These are phyloP conservation scores for Zalaria obscura DNA, from an alignment of 2,329 filamentous ascomycete species.

Conservation along the genomic window DNA sequence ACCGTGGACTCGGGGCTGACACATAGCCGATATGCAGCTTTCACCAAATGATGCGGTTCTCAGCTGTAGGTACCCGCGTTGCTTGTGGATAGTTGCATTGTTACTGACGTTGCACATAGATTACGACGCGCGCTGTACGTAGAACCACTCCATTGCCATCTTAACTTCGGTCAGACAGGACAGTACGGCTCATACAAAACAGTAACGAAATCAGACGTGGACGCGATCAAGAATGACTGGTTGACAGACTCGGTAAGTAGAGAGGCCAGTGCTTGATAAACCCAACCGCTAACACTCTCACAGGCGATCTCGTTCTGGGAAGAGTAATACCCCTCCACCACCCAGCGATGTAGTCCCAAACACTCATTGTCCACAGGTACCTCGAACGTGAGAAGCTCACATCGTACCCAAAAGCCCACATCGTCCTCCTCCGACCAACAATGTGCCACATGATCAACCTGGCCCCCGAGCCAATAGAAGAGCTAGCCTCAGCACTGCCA, in stretches of 20 bases:
- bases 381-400: slow-evolving; percentile 79
- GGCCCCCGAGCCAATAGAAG: slow-evolving; percentile 39
- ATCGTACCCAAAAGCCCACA: slow-evolving; percentile 68
- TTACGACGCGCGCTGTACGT: slow-evolving; percentile 50
- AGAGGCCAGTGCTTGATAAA: no score
- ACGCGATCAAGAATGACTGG: slow-evolving; percentile 76
- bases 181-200: slow-evolving; percentile 4
- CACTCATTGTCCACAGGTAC: slow-evolving; percentile 35
- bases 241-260: slow-evolving; percentile 76
- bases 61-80: slow-evolving; percentile 42
- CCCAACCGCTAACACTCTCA: not conserved
- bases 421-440: slow-evolving; percentile 78
- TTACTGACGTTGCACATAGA: slow-evolving; percentile 30
- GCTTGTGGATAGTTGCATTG: not conserved
- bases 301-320: slow-evolving; percentile 97
- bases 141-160: slow-evolving; percentile 4
- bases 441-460: slow-evolving; percentile 89
- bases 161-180: slow-evolving; percentile 1
- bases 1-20: no score
- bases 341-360: not conserved
- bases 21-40: no score
- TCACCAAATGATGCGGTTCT: slow-evolving; percentile 46
- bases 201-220: slow-evolving; percentile 85
- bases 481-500: slow-evolving; percentile 55
- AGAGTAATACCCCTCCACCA: slow-evolving; percentile 33